Base-by-base conservation (phyloP, 208 protist genomes). In the Jaenimonas drosophilae region DNA sequence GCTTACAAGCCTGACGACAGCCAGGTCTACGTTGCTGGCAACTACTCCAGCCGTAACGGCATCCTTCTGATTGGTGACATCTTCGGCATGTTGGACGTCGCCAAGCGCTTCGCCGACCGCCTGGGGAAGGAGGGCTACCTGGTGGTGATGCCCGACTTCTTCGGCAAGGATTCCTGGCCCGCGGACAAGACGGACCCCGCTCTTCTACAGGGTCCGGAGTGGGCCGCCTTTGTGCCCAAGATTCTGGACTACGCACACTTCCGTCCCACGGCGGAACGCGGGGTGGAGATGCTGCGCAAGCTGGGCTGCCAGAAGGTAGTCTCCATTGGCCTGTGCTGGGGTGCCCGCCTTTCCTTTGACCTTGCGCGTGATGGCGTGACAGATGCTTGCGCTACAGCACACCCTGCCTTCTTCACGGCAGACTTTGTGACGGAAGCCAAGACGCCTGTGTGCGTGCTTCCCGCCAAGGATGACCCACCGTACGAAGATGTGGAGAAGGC, bases 81-180 rank as follows among this genome's bases (percentile, higher is more conserved):
- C 25, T 62, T 62, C 49, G 55, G 55, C 6, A 27, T 36, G 21
- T 37, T 40, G 26, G 31, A 27, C 16, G 49, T 48, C 38, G 17
- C 49, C 4, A 33, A 36, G 12, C 48, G 42, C 33, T 25, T 56
- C 38, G 47, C 41, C 16, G 55, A 62, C 49, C 3, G 6, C n/a
- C 17, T 62, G 7, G 45, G 32, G 38, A 23, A 25, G 5, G 16
- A 4, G 6, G 46, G 46, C 6, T 55, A 49, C 29, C 17, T 54
- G n/a, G 55, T 62, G 5, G 27, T 34, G 19, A 55, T 62, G 55
- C 55, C 55, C 9, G 48, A 62, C 49, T 62, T 62, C 37, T 28
- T 34, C 20, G 7, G 14, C 9, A 6, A 28, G 12, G 25, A 47
- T n/a, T 4, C 27, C 11, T 24, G 24, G 4, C 24, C n/a, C n/a